Conservation (phyloP, 2,329 filamentous ascomycete genomes). For the Penicillium paneum region DNA sequence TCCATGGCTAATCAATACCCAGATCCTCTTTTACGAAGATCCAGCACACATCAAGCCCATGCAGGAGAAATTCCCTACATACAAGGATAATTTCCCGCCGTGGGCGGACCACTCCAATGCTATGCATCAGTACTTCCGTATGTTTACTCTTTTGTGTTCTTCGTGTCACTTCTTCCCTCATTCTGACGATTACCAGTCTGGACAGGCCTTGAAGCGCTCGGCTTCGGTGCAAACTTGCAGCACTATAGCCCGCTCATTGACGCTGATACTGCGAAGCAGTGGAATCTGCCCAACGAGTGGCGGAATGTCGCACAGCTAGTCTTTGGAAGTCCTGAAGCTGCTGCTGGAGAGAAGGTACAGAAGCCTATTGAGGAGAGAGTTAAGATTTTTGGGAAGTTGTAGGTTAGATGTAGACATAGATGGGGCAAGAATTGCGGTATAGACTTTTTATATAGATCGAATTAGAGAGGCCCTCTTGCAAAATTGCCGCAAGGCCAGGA, state of each 20-base stretch:
- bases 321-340: constrained; percentile 62
- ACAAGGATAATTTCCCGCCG: constrained; percentile 73
- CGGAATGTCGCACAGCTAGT: constrained; percentile 78
- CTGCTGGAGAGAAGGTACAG: constrained; percentile 62
- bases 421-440: background rate
- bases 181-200: constrained; percentile 52
- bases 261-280: constrained; percentile 64
- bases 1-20: background rate
- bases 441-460: background rate
- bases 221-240: constrained; percentile 83
- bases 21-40: constrained; percentile 83
- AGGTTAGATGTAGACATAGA: background rate
- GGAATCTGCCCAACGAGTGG: constrained; percentile 71
- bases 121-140: constrained; percentile 72
- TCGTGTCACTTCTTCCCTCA: background rate
- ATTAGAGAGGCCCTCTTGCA: too few species aligned
- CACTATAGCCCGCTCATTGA: constrained; percentile 91
- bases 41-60: constrained; percentile 62
- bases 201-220: constrained; percentile 78
- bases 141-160: constrained; percentile 11
- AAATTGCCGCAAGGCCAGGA: too few species aligned
- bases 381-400: constrained; percentile 56
- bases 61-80: constrained; percentile 67
- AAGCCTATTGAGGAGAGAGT: constrained; percentile 63
- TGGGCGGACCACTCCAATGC: constrained; percentile 75